phyloP scores from a whole-genome alignment of 257 asterid species.

The Voacanga thouarsii region DNA sequence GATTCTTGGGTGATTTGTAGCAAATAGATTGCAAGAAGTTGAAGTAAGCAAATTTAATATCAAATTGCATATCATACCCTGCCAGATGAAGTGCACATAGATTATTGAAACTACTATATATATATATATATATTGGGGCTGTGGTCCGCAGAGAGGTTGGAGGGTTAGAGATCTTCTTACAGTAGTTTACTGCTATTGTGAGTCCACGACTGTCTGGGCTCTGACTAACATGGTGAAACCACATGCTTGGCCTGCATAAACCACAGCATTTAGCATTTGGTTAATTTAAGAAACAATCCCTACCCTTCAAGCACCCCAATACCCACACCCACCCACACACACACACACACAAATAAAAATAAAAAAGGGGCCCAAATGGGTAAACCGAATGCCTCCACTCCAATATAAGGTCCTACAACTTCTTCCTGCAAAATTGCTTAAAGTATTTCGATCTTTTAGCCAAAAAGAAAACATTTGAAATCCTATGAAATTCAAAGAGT shows the following conservation, averaged over 20 bases:
- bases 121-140: not conserved
- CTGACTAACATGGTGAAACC: conserved; percentile 93
- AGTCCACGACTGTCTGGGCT: conserved; percentile 61
- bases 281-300: not conserved
- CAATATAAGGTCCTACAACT: no score
- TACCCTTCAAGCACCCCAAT: not conserved
- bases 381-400: not conserved
- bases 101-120: not conserved
- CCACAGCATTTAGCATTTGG: not conserved
- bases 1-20: conserved; percentile 28
- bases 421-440: not conserved
- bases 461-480: not conserved
- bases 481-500: not conserved
- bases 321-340: not conserved
- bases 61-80: conserved; percentile 98
- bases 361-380: not conserved
- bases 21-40: conserved; percentile 71
- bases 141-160: not conserved
- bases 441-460: not conserved
- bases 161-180: conserved; percentile 31
- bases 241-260: conserved; percentile 91
- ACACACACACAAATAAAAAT: not conserved
- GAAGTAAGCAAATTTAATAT: conserved; percentile 87
- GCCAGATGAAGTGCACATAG: conserved; percentile 24
- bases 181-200: conserved; percentile 79